Evolutionary conservation across 2,329 filamentous ascomycete species (phyloP).

Genomic region (Colletotrichum sp.): DNA sequence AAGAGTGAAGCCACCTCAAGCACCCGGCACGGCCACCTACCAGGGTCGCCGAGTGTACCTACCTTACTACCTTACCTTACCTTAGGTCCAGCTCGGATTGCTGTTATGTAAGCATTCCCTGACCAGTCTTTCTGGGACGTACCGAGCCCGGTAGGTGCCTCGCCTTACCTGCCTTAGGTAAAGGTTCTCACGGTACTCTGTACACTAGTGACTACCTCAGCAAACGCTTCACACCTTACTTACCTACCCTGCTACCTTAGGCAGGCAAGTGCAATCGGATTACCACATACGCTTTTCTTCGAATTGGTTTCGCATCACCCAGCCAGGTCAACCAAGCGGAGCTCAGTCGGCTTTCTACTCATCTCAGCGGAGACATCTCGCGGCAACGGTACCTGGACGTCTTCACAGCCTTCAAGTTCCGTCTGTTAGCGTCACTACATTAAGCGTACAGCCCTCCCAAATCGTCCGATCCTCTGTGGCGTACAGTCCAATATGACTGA

Average conservation of each 20-base stretch:
- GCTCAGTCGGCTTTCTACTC: neutral
- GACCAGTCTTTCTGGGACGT: neutral
- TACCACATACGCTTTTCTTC: neutral
- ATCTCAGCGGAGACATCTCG: neutral
- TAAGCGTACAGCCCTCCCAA: neutral
- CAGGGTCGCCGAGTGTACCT: too few relatives aligned
- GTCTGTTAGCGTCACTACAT: neutral
- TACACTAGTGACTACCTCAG: neutral
- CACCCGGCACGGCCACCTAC: too few relatives aligned
- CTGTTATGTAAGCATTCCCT: neutral
- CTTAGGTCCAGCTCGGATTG: neutral
- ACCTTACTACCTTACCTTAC: too few relatives aligned
- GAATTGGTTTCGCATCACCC: neutral
- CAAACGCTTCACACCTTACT: neutral
- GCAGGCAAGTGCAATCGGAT: neutral
- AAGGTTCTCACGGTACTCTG: too few relatives aligned
- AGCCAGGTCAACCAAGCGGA: neutral
- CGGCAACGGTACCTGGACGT: neutral
- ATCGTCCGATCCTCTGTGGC: neutral
- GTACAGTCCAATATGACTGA: slow-evolving; percentile 43
- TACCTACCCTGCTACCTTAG: neutral
- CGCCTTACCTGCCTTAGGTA: too few relatives aligned
- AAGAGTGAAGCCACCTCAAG: neutral
- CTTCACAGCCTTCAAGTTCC: neutral
- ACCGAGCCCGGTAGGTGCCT: neutral